These are phyloP conservation scores for Aspergillus sp. DNA, from an alignment of 2,329 filamentous ascomycete genomes.

Conservation along the genomic window DNA sequence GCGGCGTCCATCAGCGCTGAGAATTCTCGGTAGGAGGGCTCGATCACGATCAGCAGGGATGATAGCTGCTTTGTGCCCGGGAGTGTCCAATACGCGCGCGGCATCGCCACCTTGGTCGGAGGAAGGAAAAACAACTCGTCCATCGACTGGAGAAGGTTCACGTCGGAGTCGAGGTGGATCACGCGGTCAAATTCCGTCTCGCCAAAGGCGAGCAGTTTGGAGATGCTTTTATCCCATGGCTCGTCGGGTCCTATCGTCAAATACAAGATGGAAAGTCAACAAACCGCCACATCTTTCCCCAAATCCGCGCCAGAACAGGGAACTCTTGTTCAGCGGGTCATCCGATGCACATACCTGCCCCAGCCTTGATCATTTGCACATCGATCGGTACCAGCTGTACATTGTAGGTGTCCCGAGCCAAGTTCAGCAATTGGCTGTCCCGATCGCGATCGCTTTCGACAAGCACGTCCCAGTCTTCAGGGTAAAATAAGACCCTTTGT, in stretches of 20 bases:
- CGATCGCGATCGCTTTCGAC: constrained; percentile 31
- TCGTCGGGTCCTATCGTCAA: constrained; percentile 29
- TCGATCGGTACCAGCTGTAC: constrained; percentile 51
- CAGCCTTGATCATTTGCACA: constrained; percentile 34
- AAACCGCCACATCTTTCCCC: not conserved
- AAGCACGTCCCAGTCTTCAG: constrained; percentile 39
- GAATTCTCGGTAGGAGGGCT: constrained; percentile 56
- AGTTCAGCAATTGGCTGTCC: constrained; percentile 46
- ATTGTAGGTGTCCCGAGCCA: constrained; percentile 51
- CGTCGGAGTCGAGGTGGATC: constrained; percentile 63
- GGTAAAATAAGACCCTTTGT: constrained; percentile 43
- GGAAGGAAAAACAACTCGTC: constrained; percentile 72
- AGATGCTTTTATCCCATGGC: constrained; percentile 65
- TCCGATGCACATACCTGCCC: constrained; percentile 20
- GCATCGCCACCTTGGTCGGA: constrained; percentile 61
- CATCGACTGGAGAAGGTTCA: constrained; percentile 61
- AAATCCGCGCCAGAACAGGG: not conserved
- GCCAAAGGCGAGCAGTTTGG: constrained; percentile 69
- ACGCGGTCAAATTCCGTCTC: constrained; percentile 62
- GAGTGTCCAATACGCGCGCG: constrained; percentile 69
- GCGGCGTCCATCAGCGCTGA: constrained; percentile 28
- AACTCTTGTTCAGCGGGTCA: not conserved
- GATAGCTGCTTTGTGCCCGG: constrained; percentile 56
- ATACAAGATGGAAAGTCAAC: not conserved
- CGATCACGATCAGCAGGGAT: constrained; percentile 61